phyloP scores from a whole-genome alignment of 1,139 yeast genomes.

The Ogataea hybrid region DNA sequence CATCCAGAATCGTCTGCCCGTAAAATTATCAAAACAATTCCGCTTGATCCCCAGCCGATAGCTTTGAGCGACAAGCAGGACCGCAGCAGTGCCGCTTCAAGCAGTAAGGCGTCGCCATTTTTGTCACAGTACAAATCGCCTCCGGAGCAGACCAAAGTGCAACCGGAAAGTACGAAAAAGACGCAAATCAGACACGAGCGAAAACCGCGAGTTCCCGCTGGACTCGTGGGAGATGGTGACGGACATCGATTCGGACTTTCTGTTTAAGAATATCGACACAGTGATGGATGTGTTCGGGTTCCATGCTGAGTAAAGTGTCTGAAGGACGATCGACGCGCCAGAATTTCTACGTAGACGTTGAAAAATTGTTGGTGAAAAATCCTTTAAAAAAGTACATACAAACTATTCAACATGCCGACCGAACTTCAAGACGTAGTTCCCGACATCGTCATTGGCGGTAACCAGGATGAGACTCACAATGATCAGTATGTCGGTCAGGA shows the following conservation, averaged over 20 bases:
- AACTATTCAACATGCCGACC: slow-evolving; percentile 37
- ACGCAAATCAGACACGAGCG: too few species aligned
- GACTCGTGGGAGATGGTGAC: slow-evolving; percentile 33
- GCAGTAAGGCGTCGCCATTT: too few species aligned
- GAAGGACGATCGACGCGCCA: slow-evolving; percentile 10
- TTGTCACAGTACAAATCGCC: too few species aligned
- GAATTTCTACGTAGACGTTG: neutral
- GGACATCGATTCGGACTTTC: slow-evolving; percentile 63
- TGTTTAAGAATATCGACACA: slow-evolving; percentile 88
- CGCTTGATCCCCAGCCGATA: too few species aligned
- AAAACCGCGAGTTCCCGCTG: too few species aligned
- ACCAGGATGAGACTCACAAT: slow-evolving; percentile 30
- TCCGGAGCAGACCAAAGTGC: too few species aligned
- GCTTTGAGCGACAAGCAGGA: too few species aligned
- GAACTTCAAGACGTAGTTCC: slow-evolving; percentile 87
- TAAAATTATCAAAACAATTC: too few species aligned
- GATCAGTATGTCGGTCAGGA: slow-evolving; percentile 31
- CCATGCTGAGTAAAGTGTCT: slow-evolving; percentile 39
- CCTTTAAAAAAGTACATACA: slow-evolving; percentile 2
- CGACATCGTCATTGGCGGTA: slow-evolving; percentile 80
- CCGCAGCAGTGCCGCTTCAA: too few species aligned
- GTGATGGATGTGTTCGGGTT: slow-evolving; percentile 96
- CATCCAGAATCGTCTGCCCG: too few species aligned
- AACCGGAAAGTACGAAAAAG: too few species aligned
- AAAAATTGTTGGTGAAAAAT: slow-evolving; percentile 12